Conservation (phyloP, 2,329 filamentous ascomycete species). For the Xylariaceae sp. region DNA sequence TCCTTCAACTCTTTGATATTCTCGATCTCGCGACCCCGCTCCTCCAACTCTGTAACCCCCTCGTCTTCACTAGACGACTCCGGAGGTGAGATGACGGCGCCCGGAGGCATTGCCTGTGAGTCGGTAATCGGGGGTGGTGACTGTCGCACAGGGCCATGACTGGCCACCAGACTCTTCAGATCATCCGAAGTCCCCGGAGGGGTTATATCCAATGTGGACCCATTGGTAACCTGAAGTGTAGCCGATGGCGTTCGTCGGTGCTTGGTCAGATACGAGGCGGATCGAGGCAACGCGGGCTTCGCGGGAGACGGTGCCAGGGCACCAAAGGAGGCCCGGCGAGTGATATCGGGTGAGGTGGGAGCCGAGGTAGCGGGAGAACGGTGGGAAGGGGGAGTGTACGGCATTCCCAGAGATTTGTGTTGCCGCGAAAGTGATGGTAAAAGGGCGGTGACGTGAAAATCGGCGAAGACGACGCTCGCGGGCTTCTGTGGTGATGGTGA, state of each 20-base stretch:
- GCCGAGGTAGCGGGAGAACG: conserved; percentile 59
- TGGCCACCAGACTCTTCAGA: conserved; percentile 43
- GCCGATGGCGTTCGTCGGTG: conserved; percentile 58
- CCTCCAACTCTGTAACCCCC: conserved; percentile 41
- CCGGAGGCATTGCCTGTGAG: conserved; percentile 68
- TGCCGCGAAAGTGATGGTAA: conserved; percentile 26
- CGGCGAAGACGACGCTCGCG: conserved; percentile 23
- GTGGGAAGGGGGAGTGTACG: conserved; percentile 79
- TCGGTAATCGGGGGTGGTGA: conserved; percentile 80
- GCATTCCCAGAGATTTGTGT: conserved; percentile 57
- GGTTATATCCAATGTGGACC: conserved; percentile 38
- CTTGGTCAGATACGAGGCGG: conserved; percentile 61
- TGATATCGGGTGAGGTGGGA: conserved; percentile 52
- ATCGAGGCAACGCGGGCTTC: conserved; percentile 57
- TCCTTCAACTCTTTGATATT: conserved; percentile 69
- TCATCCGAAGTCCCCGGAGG: conserved; percentile 49
- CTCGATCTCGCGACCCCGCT: conserved; percentile 45
- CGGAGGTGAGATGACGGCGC: conserved; percentile 85
- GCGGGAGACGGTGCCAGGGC: conserved; percentile 32
- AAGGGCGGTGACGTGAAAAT: conserved; percentile 18
- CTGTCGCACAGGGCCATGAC: conserved; percentile 58
- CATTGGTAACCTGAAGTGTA: conserved; percentile 27
- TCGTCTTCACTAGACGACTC: conserved; percentile 89
- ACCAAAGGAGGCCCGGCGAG: conserved; percentile 57
- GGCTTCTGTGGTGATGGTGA: conserved; percentile 20